These are phyloP conservation scores for Phialocephala sp. DNA, from an alignment of 2,329 filamentous ascomycete species.

Conservation along the genomic window DNA sequence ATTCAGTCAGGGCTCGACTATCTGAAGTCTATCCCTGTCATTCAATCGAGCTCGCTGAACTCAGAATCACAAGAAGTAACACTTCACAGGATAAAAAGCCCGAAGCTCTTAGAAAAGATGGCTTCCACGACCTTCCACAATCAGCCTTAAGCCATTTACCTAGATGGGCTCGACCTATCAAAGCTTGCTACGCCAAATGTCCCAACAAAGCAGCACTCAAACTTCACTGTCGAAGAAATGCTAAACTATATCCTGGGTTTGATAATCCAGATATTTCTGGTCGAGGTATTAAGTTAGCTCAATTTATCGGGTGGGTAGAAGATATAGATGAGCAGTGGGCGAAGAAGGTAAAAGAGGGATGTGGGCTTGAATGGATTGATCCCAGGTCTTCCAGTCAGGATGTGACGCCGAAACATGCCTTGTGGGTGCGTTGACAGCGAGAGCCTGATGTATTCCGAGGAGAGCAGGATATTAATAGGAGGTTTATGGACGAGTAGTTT, in stretches of 20 bases:
- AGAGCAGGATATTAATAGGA: background rate
- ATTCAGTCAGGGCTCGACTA: no score
- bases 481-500: background rate
- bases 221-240: constrained; percentile 18
- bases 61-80: background rate
- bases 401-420: constrained; percentile 9
- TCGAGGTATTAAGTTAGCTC: background rate
- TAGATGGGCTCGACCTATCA: constrained; percentile 1
- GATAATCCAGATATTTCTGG: constrained; percentile 1
- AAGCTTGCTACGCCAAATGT: constrained; percentile 16
- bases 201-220: constrained; percentile 6
- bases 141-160: constrained; percentile 17
- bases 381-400: constrained; percentile 11
- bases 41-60: background rate
- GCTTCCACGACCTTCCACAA: constrained; percentile 16
- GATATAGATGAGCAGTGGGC: constrained; percentile 19
- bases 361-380: constrained; percentile 17
- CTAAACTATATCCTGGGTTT: constrained; percentile 20
- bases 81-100: background rate
- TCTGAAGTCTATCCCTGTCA: no score
- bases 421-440: constrained; percentile 14
- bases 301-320: constrained; percentile 23
- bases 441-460: no score
- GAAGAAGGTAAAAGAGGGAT: background rate
- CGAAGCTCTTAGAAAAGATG: constrained; percentile 7